Conservation (phyloP, 2,329 filamentous ascomycete genomes). For the Aspergillus sp. region DNA sequence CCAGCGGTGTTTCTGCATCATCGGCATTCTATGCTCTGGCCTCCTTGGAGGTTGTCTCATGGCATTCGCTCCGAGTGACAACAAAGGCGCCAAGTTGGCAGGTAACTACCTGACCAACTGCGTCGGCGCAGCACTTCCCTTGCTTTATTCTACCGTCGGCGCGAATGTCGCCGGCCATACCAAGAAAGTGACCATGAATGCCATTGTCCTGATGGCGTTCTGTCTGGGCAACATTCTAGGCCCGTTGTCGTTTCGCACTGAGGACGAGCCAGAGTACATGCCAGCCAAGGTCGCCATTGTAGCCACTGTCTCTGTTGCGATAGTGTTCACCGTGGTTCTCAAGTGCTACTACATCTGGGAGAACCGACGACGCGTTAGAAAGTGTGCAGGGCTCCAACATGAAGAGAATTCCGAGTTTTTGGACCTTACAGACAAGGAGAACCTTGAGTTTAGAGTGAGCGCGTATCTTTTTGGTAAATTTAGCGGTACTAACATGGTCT, state of each 20-base stretch:
- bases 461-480: not conserved
- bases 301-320: conserved; percentile 32
- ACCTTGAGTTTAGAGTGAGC: conserved; percentile 29
- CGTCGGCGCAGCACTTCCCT: conserved; percentile 41
- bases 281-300: conserved; percentile 44
- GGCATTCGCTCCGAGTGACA: conserved; percentile 37
- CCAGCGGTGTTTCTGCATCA: conserved; percentile 43
- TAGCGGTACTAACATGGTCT: not conserved
- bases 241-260: conserved; percentile 47
- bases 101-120: conserved; percentile 47
- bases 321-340: conserved; percentile 28
- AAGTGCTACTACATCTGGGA: conserved; percentile 31
- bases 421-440: conserved; percentile 37
- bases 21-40: conserved; percentile 42
- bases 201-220: conserved; percentile 48
- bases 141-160: conserved; percentile 45
- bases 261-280: conserved; percentile 46
- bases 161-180: conserved; percentile 52
- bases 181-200: conserved; percentile 53
- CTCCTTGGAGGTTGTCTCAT: conserved; percentile 48
- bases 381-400: conserved; percentile 20
- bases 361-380: conserved; percentile 31
- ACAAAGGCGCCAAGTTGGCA: conserved; percentile 41
- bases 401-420: conserved; percentile 32
- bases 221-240: conserved; percentile 49